These are phyloP conservation scores for Aspergillus flavus DNA, from an alignment of 2,329 filamentous ascomycete genomes.

Conservation along the genomic window DNA sequence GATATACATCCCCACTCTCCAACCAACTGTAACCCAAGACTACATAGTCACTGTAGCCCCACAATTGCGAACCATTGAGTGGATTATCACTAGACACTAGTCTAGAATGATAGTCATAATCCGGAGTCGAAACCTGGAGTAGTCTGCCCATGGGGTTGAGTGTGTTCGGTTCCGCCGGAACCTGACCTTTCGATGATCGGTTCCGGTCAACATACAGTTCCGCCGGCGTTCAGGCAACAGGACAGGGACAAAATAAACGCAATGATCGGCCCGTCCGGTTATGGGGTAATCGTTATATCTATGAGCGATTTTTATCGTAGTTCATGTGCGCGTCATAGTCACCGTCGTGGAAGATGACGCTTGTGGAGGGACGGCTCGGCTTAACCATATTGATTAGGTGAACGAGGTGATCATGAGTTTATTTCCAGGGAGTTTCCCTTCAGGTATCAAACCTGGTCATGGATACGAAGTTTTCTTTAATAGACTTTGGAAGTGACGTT, in stretches of 20 bases:
- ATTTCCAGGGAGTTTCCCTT: background rate
- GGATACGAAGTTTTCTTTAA: background rate
- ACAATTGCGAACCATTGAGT: background rate
- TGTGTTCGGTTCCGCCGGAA: background rate
- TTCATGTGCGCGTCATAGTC: background rate
- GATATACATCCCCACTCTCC: background rate
- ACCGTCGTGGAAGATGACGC: background rate
- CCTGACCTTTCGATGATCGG: background rate
- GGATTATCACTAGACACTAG: background rate
- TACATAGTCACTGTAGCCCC: background rate
- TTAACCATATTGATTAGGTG: background rate
- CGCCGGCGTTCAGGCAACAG: background rate
- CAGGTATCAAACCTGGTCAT: background rate
- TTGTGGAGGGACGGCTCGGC: background rate
- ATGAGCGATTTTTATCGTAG: background rate
- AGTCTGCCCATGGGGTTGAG: background rate
- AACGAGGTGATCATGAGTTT: background rate
- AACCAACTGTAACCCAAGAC: background rate
- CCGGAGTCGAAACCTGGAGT: background rate
- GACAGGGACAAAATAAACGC: background rate
- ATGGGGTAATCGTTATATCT: no score
- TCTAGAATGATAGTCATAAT: no score
- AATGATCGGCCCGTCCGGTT: background rate
- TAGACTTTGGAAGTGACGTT: background rate
- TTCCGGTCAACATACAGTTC: background rate